Evolutionary conservation across 2,329 filamentous ascomycete genomes (phyloP).

Genomic region (Thielaviopsis musarum): DNA sequence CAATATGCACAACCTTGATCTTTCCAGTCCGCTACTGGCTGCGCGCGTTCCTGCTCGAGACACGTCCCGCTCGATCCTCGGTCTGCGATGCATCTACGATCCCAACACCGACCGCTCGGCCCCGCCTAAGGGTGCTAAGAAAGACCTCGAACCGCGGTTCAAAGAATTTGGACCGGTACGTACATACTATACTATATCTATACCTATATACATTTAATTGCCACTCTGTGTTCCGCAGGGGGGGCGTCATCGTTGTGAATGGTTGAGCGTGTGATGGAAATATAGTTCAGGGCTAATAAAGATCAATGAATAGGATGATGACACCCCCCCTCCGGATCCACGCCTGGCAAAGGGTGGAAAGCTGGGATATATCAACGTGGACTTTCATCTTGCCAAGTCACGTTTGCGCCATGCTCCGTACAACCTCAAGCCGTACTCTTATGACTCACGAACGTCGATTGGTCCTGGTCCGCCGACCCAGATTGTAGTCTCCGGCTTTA

Average conservation of each 20-base stretch:
- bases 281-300: conserved; percentile 15
- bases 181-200: conserved; percentile 27
- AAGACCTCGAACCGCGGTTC: conserved; percentile 42
- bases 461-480: conserved; percentile 81
- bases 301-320: conserved; percentile 55
- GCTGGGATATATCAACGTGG: conserved; percentile 50
- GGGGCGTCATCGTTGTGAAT: conserved; percentile 40
- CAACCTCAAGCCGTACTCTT: conserved; percentile 62
- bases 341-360: conserved; percentile 55
- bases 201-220: conserved; percentile 15
- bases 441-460: conserved; percentile 68
- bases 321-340: conserved; percentile 64
- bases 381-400: conserved; percentile 53
- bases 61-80: conserved; percentile 34
- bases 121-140: conserved; percentile 33
- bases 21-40: conserved; percentile 14
- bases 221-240: conserved; percentile 17
- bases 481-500: conserved; percentile 90
- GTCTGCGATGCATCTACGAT: conserved; percentile 44
- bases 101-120: conserved; percentile 33
- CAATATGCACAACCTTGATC: conserved; percentile 15
- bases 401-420: conserved; percentile 59
- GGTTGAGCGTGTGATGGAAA: conserved; percentile 1
- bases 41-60: conserved; percentile 40
- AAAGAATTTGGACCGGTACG: conserved; percentile 51